Percentiles rank a stretch among this genome's conserved stretches.
These are phyloP conservation scores for Carallia pectinifolia DNA, from an alignment of 345 rosid species.

Conservation along the genomic window DNA sequence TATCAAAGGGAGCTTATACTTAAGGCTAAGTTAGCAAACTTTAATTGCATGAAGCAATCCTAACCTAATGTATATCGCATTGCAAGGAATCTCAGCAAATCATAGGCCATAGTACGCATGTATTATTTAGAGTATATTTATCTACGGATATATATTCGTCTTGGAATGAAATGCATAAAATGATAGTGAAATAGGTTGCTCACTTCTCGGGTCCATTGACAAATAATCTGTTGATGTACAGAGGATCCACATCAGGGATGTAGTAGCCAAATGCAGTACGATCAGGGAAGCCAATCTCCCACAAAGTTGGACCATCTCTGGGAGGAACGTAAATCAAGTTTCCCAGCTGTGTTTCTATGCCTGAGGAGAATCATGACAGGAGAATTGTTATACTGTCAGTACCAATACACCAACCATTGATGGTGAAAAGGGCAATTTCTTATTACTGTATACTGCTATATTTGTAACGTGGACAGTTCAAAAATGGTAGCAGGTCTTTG, in stretches of 20 bases:
- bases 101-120: background rate
- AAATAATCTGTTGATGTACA: slow-evolving; percentile 37
- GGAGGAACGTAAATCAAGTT: slow-evolving; percentile 24
- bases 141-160: background rate
- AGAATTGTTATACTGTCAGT: background rate
- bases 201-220: slow-evolving; percentile 35
- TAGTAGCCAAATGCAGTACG: slow-evolving; percentile 33
- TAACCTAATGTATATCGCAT: background rate
- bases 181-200: background rate
- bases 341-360: slow-evolving; percentile 26
- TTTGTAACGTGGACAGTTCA: no score
- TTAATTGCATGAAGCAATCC: background rate
- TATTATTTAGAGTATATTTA: background rate
- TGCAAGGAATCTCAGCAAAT: background rate
- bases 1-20: background rate
- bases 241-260: slow-evolving; percentile 39
- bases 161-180: background rate
- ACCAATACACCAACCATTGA: no score
- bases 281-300: slow-evolving; percentile 43
- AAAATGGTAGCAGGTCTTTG: no score
- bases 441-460: no score
- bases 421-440: no score
- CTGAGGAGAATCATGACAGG: slow-evolving; percentile 9
- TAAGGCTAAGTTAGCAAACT: background rate
- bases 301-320: slow-evolving; percentile 38